Percentiles rank a stretch among this genome's conserved stretches.
Evolutionary conservation across 2,329 filamentous ascomycete species (phyloP).

Genomic region (Talaromyces sp.): DNA sequence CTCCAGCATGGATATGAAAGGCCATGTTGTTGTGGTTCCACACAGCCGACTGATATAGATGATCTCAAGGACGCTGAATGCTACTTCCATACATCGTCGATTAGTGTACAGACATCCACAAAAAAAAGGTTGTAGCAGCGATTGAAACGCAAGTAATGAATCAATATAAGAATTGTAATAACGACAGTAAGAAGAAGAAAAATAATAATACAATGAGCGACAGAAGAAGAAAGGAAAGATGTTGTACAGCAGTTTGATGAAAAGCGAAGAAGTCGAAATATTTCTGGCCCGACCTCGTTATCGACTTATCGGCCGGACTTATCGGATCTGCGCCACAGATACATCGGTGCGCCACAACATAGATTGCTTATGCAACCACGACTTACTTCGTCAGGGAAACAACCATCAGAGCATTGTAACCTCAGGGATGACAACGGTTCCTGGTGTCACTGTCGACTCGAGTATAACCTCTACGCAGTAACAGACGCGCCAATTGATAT

Average conservation of each 20-base stretch:
- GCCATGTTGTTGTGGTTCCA: constrained; percentile 4
- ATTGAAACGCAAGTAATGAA: neutral
- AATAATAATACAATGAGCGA: constrained; percentile 12
- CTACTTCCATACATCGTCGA: neutral
- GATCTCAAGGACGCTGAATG: neutral
- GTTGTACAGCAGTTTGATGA: neutral
- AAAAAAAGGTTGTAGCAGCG: neutral
- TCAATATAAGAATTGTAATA: neutral
- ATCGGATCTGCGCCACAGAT: constrained; percentile 3
- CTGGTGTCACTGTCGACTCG: neutral
- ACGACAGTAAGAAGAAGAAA: neutral
- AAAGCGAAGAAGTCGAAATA: neutral
- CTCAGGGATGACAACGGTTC: neutral
- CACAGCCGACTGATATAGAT: neutral
- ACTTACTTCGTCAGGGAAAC: neutral
- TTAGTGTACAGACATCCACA: neutral
- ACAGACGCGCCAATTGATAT: neutral
- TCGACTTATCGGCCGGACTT: constrained; percentile 2
- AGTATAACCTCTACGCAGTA: no score
- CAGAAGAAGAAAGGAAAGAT: neutral
- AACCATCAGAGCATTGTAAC: neutral
- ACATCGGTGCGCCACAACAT: neutral
- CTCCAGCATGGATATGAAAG: constrained; percentile 16
- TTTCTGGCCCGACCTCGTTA: neutral
- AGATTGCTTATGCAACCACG: neutral